Evolutionary conservation across 1,284 basidiomycete genomes (phyloP).

Genomic region (Coriolopsis trogii): DNA sequence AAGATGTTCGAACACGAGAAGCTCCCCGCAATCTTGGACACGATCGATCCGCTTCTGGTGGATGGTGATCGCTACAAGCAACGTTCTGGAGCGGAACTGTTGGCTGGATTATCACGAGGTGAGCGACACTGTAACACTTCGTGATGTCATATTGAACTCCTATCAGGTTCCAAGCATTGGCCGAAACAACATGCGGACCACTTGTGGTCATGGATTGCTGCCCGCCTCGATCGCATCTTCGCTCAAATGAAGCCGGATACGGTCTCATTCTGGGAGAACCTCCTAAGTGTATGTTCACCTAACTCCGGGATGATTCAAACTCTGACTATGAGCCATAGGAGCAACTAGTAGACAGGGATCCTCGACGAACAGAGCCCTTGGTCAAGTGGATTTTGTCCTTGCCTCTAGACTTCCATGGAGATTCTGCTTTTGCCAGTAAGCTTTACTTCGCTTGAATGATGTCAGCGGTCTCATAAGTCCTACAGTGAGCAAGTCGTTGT

Average conservation of each 20-base stretch:
- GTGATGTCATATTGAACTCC: constrained; percentile 11
- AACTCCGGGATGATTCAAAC: not conserved
- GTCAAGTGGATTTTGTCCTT: constrained; percentile 82
- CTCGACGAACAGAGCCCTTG: constrained; percentile 78
- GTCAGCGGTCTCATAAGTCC: not conserved
- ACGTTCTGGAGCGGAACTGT: constrained; percentile 86
- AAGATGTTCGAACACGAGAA: constrained; percentile 66
- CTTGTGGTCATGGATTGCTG: constrained; percentile 84
- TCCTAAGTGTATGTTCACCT: constrained; percentile 53
- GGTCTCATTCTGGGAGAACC: constrained; percentile 70
- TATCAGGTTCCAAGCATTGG: constrained; percentile 91
- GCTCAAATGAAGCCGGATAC: constrained; percentile 86
- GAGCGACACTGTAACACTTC: constrained; percentile 9
- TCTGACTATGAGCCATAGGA: constrained; percentile 42
- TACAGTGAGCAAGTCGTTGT: constrained; percentile 71
- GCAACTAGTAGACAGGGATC: constrained; percentile 79
- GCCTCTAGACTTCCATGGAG: constrained; percentile 79
- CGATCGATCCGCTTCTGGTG: constrained; percentile 62
- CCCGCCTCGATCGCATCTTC: constrained; percentile 74
- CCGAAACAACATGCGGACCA: constrained; percentile 55
- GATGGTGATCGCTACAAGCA: constrained; percentile 90
- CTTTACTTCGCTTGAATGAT: constrained; percentile 6
- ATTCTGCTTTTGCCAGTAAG: constrained; percentile 77
- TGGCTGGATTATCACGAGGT: constrained; percentile 78
- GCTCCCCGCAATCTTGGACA: constrained; percentile 54